Percentiles rank a stretch among this genome's conserved stretches.
Evolutionary conservation across 2,329 filamentous ascomycete genomes (phyloP).

Genomic region (Ophiostoma australiae): DNA sequence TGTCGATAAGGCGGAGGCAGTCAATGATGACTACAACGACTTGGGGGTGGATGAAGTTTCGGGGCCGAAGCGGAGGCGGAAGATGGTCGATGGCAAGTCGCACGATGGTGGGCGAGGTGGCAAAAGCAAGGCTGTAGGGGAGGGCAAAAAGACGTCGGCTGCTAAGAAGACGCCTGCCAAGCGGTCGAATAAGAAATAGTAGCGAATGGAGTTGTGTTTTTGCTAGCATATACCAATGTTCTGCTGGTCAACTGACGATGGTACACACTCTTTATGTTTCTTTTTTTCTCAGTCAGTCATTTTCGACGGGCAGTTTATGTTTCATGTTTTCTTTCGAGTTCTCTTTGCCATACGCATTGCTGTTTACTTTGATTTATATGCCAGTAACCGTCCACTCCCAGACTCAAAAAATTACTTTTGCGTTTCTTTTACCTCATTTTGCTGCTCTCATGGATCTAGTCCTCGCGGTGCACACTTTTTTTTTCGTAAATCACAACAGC

Average conservation of each 20-base stretch:
- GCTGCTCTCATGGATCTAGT: background rate
- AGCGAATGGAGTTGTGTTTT: background rate
- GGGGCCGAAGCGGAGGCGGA: background rate
- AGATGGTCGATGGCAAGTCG: background rate
- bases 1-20: background rate
- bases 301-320: background rate
- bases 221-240: background rate
- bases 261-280: background rate
- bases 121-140: background rate
- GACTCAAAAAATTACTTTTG: no score
- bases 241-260: background rate
- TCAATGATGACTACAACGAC: background rate
- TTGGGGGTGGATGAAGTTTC: background rate
- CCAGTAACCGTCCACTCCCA: background rate
- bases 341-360: no score
- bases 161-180: background rate
- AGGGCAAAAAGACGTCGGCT: background rate
- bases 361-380: background rate
- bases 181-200: background rate
- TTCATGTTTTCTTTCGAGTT: no score
- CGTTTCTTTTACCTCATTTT: background rate
- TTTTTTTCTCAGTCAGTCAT: no score
- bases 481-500: background rate
- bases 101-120: background rate
- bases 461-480: background rate